Base-by-base conservation (phyloP, 1,139 yeast genomes). In the Lodderomyces margitis region DNA sequence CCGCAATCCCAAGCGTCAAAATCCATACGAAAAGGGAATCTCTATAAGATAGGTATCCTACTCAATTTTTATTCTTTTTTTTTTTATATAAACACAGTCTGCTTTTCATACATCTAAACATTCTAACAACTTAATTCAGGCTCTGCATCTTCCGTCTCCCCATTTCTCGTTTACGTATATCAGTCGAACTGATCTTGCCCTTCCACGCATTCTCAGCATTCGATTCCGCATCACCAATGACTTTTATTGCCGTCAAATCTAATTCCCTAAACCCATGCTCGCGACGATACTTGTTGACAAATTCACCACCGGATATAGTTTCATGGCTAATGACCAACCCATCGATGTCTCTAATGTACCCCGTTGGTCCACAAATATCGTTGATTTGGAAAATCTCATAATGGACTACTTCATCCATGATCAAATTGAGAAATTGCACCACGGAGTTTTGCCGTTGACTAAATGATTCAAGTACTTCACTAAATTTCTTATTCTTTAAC, bases 291-390 rank as follows among this genome's bases (percentile, higher is more conserved):
- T 78, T 67, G 55, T 92, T 92, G 34, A 94, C 83, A 48, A 70
- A 70, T 0, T 67, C 75, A 0, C 88, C 98, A 4, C 98, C 98
- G 14, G 74, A 59, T 0, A 73, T 64, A 0, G 97, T 85, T 55
- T 94, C 98, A 34, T 78, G 71, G 51, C 96, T 87, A 6, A 92
- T 80, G 0, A 91, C 81, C 42, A 94, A 72, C 0, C 89, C 85
- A 51, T 89, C 85, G 34, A 94, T 87, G 32, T 81, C 82, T 17
- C 73, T 71, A 2, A 86, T 71, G n/a, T 75, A 73, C 0, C 91
- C 96, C 0, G 98, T 89, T 2, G 98, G 98, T 0, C 99, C 99
- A 62, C 95, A 89, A 0, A 91, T 76, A 58, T 94, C 98, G 46
- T 80, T 76, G 32, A 94, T 81, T 53, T 84, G 80, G 41, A 74